Conservation (phyloP, 2,329 filamentous ascomycete species). For the Truncatella angustata region DNA sequence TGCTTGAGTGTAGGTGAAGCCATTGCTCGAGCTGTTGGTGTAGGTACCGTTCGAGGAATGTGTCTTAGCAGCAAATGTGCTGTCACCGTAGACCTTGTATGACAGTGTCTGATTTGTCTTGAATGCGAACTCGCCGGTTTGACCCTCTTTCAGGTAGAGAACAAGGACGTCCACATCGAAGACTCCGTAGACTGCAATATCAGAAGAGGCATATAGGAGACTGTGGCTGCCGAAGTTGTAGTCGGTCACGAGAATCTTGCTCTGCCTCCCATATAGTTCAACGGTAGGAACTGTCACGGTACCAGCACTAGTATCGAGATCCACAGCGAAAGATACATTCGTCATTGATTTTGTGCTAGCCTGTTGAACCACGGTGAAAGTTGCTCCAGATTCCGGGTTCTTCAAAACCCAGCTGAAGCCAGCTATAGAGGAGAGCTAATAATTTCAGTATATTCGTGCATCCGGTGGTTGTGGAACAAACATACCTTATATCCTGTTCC, state of each 20-base stretch:
- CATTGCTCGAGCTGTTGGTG: constrained; percentile 26
- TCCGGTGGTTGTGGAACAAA: not conserved
- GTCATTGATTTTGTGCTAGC: constrained; percentile 40
- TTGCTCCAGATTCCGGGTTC: constrained; percentile 46
- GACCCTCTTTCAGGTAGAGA: constrained; percentile 46
- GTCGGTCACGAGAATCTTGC: constrained; percentile 53
- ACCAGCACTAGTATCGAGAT: constrained; percentile 45
- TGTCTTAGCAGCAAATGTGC: constrained; percentile 28
- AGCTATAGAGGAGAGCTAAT: constrained; percentile 29
- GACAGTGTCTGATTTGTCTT: constrained; percentile 34
- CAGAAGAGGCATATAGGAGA: constrained; percentile 49
- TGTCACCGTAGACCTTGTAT: constrained; percentile 39
- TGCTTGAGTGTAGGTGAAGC: constrained; percentile 46
- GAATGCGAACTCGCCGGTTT: constrained; percentile 49
- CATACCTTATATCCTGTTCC: constrained; percentile 41
- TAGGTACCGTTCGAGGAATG: constrained; percentile 32
- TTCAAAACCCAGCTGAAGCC: constrained; percentile 51
- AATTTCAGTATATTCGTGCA: not conserved
- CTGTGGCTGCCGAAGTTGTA: constrained; percentile 45
- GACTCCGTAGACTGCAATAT: constrained; percentile 45
- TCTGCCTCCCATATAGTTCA: constrained; percentile 49
- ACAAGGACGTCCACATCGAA: constrained; percentile 44
- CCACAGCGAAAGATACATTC: constrained; percentile 44
- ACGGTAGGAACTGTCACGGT: constrained; percentile 40
- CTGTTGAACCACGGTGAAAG: constrained; percentile 51